A percentile compares a stretch with the other conserved stretches of the same genome.
Conservation (phyloP, 805 yeast species). For the Hanseniaspora jakobsenii region DNA sequence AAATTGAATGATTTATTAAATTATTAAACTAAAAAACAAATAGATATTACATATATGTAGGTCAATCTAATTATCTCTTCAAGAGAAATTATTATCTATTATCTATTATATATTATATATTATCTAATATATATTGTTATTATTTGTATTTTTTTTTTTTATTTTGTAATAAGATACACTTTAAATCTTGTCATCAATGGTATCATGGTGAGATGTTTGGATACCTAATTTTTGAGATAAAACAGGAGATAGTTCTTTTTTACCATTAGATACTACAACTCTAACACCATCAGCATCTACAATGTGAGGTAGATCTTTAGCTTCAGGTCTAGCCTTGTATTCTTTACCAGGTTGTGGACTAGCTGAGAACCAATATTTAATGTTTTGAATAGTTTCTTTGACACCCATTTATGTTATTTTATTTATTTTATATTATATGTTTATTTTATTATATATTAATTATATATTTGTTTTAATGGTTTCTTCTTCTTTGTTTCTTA, state of each 20-base stretch:
- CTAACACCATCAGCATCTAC: constrained; percentile 22
- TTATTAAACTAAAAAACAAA: too few relatives aligned
- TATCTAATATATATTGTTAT: too few relatives aligned
- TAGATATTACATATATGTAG: too few relatives aligned
- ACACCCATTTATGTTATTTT: constrained; percentile 13
- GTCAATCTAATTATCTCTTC: too few relatives aligned
- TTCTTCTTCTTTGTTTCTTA: too few relatives aligned
- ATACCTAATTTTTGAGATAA: constrained; percentile 21
- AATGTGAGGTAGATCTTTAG: constrained; percentile 23
- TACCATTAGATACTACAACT: constrained; percentile 25
- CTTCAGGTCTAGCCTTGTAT: constrained; percentile 21
- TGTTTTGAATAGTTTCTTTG: constrained; percentile 18
- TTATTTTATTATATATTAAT: too few relatives aligned
- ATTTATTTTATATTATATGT: too few relatives aligned
- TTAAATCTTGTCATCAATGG: constrained; percentile 19
- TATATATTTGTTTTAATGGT: too few relatives aligned
- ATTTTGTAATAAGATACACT: background rate
- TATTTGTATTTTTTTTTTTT: too few relatives aligned
- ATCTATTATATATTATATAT: too few relatives aligned
- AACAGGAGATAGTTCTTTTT: constrained; percentile 22
- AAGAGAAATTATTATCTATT: too few relatives aligned
- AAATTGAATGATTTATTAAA: too few relatives aligned
- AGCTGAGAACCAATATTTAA: constrained; percentile 21
- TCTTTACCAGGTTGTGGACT: constrained; percentile 22
- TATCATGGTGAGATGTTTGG: constrained; percentile 14